Evolutionary conservation across 2,329 filamentous ascomycete species (phyloP).

Genomic region (Diaporthe aspalathi): DNA sequence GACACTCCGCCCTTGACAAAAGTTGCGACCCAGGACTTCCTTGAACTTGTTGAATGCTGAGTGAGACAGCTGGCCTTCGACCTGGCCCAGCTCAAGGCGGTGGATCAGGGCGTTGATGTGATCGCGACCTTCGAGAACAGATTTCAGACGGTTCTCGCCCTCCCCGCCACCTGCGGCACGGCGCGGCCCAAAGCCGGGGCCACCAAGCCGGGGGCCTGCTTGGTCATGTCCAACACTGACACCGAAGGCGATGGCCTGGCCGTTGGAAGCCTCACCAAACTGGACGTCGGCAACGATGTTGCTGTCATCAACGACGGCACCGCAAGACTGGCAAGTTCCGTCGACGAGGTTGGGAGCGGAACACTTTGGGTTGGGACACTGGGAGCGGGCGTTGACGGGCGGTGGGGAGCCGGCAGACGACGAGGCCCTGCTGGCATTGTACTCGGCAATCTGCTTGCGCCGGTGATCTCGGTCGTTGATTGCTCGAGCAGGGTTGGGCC

Average conservation of each 20-base stretch:
- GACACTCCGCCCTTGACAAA: constrained; percentile 86
- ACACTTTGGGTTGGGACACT: constrained; percentile 70
- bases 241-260: constrained; percentile 90
- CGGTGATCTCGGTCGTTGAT: constrained; percentile 64
- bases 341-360: constrained; percentile 67
- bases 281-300: constrained; percentile 93
- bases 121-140: constrained; percentile 17
- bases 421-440: constrained; percentile 40
- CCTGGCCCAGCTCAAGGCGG: constrained; percentile 71
- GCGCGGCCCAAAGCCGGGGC: constrained; percentile 63
- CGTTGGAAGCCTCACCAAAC: constrained; percentile 88
- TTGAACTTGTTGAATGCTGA: constrained; percentile 70
- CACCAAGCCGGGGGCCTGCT: constrained; percentile 76
- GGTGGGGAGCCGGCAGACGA: constrained; percentile 45
- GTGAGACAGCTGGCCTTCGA: constrained; percentile 79
- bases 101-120: constrained; percentile 64
- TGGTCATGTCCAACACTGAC: constrained; percentile 89
- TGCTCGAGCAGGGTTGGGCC: constrained; percentile 61
- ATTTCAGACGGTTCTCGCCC: constrained; percentile 59
- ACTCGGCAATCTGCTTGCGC: constrained; percentile 51
- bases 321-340: constrained; percentile 84
- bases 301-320: constrained; percentile 83
- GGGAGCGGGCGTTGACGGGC: constrained; percentile 47
- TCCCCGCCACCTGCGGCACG: constrained; percentile 65
- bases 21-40: constrained; percentile 60